Base-by-base conservation (phyloP, 2,329 filamentous ascomycete species). In the Cytospora leucostoma region DNA sequence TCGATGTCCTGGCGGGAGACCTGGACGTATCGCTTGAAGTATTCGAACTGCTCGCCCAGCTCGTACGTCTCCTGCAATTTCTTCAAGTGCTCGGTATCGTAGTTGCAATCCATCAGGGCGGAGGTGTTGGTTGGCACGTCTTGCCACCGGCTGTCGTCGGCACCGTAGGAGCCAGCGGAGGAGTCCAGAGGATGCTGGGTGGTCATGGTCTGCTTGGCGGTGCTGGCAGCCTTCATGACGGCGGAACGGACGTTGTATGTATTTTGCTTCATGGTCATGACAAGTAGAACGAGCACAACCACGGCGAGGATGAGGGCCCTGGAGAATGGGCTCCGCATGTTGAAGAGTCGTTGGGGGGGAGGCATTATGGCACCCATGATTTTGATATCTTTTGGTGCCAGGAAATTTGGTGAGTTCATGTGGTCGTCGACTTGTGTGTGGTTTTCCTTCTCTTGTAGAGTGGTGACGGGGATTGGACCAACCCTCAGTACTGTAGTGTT, bases 21-120 rank as follows among this genome's bases (percentile, higher is more conserved):
- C 67, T 80, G 80, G 32, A 86, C 74, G 68, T 85, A 84, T 61
- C 84, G 79, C 73, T 83, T 83, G 63, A 80, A 77, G 74, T 86
- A 86, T 67, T 86, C 80, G 67, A 86, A 82, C 47, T 76, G 76
- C 49, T 82, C 77, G 32, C 78, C 75, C 13, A 87, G 75, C 11
- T 75, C 72, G 68, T 82, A 82, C 65, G 77, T 79, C 33, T 79
- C 69, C 68, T 80, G 77, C 62, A 85, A 70, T 6, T 75, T 71
- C 56, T 74, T 73, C 62, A 86, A 76, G 59, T 80, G 77, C 13
- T 76, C 75, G 50, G 75, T 74, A 70, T 86, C 79, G 63, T 82
- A 73, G 66, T 76, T 75, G 73, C 83, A 86, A 68, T 82, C 76
- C 77, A 83, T 80, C 21, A 74, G 67, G 61, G 85, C 73, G 1